phyloP scores from a whole-genome alignment of 176 grass and related monocot species.

The Cenchrus purpureus region DNA sequence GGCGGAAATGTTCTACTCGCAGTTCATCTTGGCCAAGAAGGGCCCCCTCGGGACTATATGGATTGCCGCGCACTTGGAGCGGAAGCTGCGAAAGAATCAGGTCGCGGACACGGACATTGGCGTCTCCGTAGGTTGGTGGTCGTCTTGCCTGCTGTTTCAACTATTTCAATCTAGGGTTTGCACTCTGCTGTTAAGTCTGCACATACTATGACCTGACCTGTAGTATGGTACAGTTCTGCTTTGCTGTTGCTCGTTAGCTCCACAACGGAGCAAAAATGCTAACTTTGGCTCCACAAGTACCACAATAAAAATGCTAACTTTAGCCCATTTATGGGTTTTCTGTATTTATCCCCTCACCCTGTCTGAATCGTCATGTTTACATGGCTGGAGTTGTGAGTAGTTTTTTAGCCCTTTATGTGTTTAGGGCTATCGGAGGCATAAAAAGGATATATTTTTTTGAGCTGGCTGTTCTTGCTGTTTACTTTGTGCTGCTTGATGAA shows the following conservation, averaged over 20 bases:
- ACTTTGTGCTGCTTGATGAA: neutral
- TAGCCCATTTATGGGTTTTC: constrained; percentile 24
- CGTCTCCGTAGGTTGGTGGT: constrained; percentile 90
- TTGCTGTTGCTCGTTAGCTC: constrained; percentile 17
- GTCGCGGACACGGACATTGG: constrained; percentile 98
- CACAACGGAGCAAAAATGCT: neutral
- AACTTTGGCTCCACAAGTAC: neutral
- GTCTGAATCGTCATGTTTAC: neutral
- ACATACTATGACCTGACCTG: neutral
- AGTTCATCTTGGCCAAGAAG: constrained; percentile 99
- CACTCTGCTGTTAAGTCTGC: neutral
- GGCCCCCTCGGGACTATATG: constrained; percentile 99
- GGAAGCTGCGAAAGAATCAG: constrained; percentile 97
- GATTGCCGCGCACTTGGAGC: constrained; percentile 98
- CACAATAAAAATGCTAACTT: constrained; percentile 9
- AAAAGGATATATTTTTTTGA: constrained; percentile 1
- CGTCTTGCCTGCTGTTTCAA: neutral
- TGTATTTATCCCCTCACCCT: neutral
- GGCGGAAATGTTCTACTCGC: constrained; percentile 95
- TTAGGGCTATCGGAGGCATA: neutral
- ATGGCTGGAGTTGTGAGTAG: neutral
- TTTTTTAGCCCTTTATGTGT: neutral
- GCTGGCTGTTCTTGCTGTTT: constrained; percentile 11
- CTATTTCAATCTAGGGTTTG: constrained; percentile 34
- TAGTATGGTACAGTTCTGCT: neutral